Evolutionary conservation across 2,329 filamentous ascomycete species (phyloP), one percentile per base, ranked within the genome.

Genomic region (Fonsecaea pedrosoi): DNA sequence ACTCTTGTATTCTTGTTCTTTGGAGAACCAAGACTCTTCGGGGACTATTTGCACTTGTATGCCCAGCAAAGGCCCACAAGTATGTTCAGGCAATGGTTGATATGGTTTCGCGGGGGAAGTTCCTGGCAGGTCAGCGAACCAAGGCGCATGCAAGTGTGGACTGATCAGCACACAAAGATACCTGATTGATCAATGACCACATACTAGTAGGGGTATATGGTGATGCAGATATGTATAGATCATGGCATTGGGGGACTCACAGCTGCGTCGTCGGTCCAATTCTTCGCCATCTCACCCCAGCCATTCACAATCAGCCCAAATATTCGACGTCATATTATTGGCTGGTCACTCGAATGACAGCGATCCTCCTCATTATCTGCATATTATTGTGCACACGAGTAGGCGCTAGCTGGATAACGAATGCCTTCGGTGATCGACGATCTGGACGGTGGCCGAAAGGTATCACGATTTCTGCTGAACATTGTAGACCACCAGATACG

Each of bases 81-180:
- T 12, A 21, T 21, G 18, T 12, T 25, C 25, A 21, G 45, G 12
- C 18, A 25, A 25, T 25, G 9, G 9, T 25, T 25, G 45, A 12
- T n/a, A 8, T 50, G 18, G 18, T 25, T 42, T 4, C 25, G 18
- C 8, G 45, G 45, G 45, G 45, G 21, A 50, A 50, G 21, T 50
- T 50, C 45, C 45, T 50, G 45, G 45, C 21, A 21, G 21, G 45
- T 8, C 2, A 25, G 45, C 21, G 12, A 25, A 9, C 15, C 45
- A 50, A n/a, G 18, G 18, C 7, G 45, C 12, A 50, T 50, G 45
- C 45, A 50, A 50, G 45, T 25, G 45, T 50, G 45, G 45, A 25
- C 18, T 50, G 45, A 50, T 50, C 6, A 10, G 21, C 18, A 50
- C 40, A 45, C 18, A 50, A 50, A 8, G 13, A 2, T 42, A n/a